Evolutionary conservation across 352 stramenopile genomes (phyloP), one percentile per base, ranked within the genome.

Genomic region (Pythium chondricola): DNA sequence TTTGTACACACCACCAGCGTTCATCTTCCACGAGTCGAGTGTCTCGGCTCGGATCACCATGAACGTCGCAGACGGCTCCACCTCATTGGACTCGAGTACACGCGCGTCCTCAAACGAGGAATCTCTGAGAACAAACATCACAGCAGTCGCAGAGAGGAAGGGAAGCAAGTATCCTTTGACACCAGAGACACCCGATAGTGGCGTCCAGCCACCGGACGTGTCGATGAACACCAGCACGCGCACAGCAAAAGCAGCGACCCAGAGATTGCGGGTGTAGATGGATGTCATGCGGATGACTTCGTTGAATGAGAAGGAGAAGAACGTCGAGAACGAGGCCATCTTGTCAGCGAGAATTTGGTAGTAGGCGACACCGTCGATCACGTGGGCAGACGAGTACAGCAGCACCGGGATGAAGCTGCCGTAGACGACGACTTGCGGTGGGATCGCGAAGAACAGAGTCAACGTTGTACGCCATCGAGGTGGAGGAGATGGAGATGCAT

Each of bases 41-140:
- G 58, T 62, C 48, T 66, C 58, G 9, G 58, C 58, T 24, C 52
- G 58, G 47, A 66, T 62, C n/a, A 61, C 40, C 58, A 66, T 66
- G 32, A 58, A 61, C 11, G 58, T 66, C 41, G 58, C 42, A 5
- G 52, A 51, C 11, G 58, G 51, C 35, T 66, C 51, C 26, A 66
- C 58, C 24, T 65, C 57, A 38, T 65, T 65, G 13, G 50, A 49
- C 46, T 65, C 57, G 22, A 65, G 50, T 22, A 65, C 49, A 32
- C 57, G 57, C 2, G 50, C 45, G 29, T 65, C 57, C n/a, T 56
- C 39, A 16, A 61, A 48, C 6, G 50, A 26, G 11, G 44, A 20
- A 36, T 65, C 41, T 2, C 35, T 29, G 16, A 65, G 22, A 39
- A 56, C 57, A 29, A 65, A 65, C 14, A 52, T 18, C 32, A 65